Conservation (phyloP, 768 basidiomycete species). For the Kwoniella bestiolae region DNA sequence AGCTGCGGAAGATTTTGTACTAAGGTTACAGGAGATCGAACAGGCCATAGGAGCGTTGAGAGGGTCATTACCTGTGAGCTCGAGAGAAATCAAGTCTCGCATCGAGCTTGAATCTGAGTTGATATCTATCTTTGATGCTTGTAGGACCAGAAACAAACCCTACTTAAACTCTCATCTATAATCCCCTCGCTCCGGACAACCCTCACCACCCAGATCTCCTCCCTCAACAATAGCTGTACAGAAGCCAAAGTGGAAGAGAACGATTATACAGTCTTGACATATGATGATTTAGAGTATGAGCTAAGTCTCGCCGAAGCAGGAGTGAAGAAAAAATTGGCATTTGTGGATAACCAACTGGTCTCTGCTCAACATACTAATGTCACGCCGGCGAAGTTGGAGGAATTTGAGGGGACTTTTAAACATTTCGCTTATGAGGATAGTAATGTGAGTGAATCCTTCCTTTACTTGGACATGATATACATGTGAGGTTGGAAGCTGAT, state of each 20-base stretch:
- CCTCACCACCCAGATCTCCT: slow-evolving; percentile 61
- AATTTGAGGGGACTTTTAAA: slow-evolving; percentile 82
- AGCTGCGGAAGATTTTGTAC: slow-evolving; percentile 51
- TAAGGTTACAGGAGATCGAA: slow-evolving; percentile 49
- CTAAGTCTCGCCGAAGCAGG: slow-evolving; percentile 75
- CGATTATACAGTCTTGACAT: slow-evolving; percentile 89
- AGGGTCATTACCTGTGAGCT: slow-evolving; percentile 47
- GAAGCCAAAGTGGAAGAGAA: slow-evolving; percentile 95
- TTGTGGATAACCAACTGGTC: slow-evolving; percentile 96
- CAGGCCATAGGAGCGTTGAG: slow-evolving; percentile 45
- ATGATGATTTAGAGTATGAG: slow-evolving; percentile 87
- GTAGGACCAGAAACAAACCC: slow-evolving; percentile 75
- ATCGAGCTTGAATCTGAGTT: not conserved
- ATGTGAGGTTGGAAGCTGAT: not conserved
- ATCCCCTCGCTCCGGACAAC: slow-evolving; percentile 68
- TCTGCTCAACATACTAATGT: slow-evolving; percentile 92
- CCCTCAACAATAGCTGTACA: slow-evolving; percentile 74
- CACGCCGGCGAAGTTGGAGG: slow-evolving; percentile 68
- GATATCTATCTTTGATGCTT: not conserved
- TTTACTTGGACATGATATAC: too few relatives aligned
- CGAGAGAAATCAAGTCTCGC: not conserved
- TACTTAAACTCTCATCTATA: slow-evolving; percentile 47
- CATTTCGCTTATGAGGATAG: slow-evolving; percentile 94
- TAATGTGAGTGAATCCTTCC: slow-evolving; percentile 61
- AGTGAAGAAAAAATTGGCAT: slow-evolving; percentile 85